Conservation (phyloP, 768 basidiomycete genomes). For the Leucosporidium scottii region DNA sequence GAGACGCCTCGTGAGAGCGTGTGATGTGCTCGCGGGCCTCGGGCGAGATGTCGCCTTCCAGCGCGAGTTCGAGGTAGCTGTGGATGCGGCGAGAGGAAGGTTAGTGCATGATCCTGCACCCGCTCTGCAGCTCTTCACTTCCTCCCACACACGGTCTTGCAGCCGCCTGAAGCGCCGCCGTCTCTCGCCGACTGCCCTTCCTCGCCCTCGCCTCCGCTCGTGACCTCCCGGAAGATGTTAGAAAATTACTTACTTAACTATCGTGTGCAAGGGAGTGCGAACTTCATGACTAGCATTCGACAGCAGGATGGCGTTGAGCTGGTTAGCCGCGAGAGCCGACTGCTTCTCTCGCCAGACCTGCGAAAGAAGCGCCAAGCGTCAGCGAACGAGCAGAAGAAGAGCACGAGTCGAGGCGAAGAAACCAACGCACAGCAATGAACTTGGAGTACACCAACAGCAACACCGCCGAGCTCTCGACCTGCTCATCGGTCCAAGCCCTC, state of each 20-base stretch:
- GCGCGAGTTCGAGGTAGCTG: constrained; percentile 70
- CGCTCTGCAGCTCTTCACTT: no score
- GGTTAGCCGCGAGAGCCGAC: constrained; percentile 60
- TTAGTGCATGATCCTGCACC: no score
- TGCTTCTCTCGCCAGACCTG: constrained; percentile 75
- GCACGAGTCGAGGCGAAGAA: no score
- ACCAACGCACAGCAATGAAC: constrained; percentile 61
- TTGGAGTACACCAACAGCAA: constrained; percentile 71
- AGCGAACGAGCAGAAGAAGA: no score
- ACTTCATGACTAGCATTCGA: constrained; percentile 81
- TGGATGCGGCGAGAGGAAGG: not conserved
- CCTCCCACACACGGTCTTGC: no score
- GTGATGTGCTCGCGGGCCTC: constrained; percentile 69
- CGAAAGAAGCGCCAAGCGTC: no score
- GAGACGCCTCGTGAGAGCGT: constrained; percentile 67
- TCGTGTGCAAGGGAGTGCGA: constrained; percentile 69
- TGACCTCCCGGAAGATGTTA: no score
- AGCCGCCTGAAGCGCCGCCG: no score
- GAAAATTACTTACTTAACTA: constrained; percentile 75
- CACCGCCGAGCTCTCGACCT: constrained; percentile 63
- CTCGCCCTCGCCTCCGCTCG: no score
- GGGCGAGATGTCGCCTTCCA: constrained; percentile 62
- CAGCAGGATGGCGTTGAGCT: constrained; percentile 63
- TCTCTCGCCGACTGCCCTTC: no score
- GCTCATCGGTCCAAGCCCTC: constrained; percentile 71